A percentile compares a stretch with the other conserved stretches of the same genome.
Evolutionary conservation across 2,329 filamentous ascomycete species (phyloP).

Genomic region (Penicillium verrucosum): DNA sequence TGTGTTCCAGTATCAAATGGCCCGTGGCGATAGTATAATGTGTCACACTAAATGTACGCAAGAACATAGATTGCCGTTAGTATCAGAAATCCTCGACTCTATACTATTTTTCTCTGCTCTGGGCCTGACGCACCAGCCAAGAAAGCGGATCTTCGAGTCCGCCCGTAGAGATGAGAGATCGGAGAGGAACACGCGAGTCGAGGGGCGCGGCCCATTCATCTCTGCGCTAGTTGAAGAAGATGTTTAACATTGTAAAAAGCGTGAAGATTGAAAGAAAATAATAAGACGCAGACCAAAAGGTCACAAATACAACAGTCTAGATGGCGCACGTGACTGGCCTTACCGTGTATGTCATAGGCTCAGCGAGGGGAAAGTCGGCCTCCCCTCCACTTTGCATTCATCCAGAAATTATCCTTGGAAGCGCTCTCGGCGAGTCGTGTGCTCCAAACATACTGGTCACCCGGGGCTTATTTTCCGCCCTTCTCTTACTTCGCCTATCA

Average conservation of each 20-base stretch:
- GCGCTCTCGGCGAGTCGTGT: not conserved
- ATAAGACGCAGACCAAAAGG: not conserved
- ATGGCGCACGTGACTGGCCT: constrained; percentile 33
- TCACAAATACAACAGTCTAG: not conserved
- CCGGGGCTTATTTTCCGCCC: not conserved
- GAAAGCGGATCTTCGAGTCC: constrained; percentile 80
- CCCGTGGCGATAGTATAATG: constrained; percentile 58
- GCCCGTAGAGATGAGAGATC: constrained; percentile 52
- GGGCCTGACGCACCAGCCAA: constrained; percentile 71
- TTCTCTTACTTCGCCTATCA: not conserved
- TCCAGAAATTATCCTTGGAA: constrained; percentile 5
- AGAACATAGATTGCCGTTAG: not conserved
- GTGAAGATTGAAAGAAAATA: constrained; percentile 1
- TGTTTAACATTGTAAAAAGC: constrained; percentile 1
- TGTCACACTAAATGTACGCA: constrained; percentile 51
- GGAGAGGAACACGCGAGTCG: constrained; percentile 63
- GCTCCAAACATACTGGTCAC: not conserved
- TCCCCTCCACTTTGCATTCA: constrained; percentile 22
- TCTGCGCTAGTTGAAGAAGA: constrained; percentile 1
- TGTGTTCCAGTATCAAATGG: constrained; percentile 65
- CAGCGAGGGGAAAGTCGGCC: constrained; percentile 31
- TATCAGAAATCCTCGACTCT: not conserved
- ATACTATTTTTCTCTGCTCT: not conserved
- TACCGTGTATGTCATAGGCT: constrained; percentile 38
- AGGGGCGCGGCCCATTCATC: constrained; percentile 59